phyloP scores from a whole-genome alignment of 352 stramenopile species.

The Thalassiosira pacifica region DNA sequence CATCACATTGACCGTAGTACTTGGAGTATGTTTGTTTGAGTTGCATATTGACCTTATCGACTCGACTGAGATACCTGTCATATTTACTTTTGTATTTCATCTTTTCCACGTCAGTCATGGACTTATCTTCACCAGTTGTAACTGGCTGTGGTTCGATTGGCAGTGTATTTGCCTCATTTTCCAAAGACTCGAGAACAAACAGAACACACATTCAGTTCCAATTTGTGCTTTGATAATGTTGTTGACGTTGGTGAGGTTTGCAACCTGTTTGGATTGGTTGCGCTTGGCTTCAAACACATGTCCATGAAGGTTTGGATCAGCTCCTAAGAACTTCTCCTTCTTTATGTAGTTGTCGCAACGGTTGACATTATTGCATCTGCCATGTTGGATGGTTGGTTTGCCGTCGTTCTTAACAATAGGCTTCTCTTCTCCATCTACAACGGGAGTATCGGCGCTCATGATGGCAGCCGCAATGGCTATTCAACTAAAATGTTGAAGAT shows the following conservation, averaged over 20 bases:
- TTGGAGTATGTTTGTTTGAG: constrained; percentile 10
- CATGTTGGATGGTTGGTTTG: constrained; percentile 8
- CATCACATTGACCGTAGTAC: constrained; percentile 15
- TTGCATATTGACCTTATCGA: constrained; percentile 8
- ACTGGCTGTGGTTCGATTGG: neutral
- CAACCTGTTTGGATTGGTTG: constrained; percentile 1
- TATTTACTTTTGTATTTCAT: constrained; percentile 20
- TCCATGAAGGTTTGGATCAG: neutral
- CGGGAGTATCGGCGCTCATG: neutral
- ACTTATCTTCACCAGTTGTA: neutral
- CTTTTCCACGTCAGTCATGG: constrained; percentile 4
- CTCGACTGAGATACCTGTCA: neutral
- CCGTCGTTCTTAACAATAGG: constrained; percentile 3
- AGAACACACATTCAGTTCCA: neutral
- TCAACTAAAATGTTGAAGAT: constrained; percentile 4
- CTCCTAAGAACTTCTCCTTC: constrained; percentile 10
- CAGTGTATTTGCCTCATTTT: neutral
- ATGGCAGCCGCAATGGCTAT: constrained; percentile 1
- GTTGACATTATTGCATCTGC: neutral
- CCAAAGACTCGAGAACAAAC: constrained; percentile 7
- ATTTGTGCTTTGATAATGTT: neutral
- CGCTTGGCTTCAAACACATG: neutral
- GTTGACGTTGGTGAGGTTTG: constrained; percentile 8
- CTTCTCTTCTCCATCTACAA: neutral
- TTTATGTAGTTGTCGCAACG: constrained; percentile 2